Conservation (phyloP, 2,329 filamentous ascomycete genomes). For the Aspergillus sp. region DNA sequence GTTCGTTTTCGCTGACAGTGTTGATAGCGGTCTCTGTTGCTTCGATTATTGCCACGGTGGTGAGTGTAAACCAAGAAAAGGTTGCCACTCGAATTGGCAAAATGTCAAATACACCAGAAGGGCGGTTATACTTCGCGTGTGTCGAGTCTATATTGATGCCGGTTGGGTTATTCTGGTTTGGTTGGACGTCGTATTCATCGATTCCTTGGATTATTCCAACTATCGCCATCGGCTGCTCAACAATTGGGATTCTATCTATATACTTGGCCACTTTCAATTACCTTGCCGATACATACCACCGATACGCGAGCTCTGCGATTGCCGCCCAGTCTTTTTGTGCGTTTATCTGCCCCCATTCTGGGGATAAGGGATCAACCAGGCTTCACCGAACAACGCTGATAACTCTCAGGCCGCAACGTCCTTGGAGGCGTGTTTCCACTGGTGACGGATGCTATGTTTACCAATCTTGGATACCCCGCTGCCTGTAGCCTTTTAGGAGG, state of each 20-base stretch:
- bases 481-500: conserved; percentile 76
- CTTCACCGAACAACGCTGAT: background rate
- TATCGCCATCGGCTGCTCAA: conserved; percentile 70
- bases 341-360: conserved; percentile 7
- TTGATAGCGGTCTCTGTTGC: conserved; percentile 65
- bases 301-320: conserved; percentile 79
- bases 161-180: conserved; percentile 77
- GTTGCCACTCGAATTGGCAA: conserved; percentile 56
- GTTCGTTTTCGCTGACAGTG: background rate
- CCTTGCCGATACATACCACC: conserved; percentile 81
- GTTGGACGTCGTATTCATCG: conserved; percentile 64
- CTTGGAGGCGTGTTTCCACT: conserved; percentile 79
- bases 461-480: conserved; percentile 65
- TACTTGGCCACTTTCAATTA: conserved; percentile 93
- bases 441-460: conserved; percentile 72
- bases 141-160: conserved; percentile 74
- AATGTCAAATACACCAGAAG: conserved; percentile 62
- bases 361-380: too few relatives aligned
- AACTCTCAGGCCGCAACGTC: conserved; percentile 63
- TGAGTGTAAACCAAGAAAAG: conserved; percentile 73
- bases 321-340: conserved; percentile 80
- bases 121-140: conserved; percentile 79
- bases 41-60: conserved; percentile 62
- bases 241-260: conserved; percentile 81
- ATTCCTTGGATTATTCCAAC: conserved; percentile 73